phyloP scores from a whole-genome alignment of 2,329 filamentous ascomycete species.

The Eutypella sp. region DNA sequence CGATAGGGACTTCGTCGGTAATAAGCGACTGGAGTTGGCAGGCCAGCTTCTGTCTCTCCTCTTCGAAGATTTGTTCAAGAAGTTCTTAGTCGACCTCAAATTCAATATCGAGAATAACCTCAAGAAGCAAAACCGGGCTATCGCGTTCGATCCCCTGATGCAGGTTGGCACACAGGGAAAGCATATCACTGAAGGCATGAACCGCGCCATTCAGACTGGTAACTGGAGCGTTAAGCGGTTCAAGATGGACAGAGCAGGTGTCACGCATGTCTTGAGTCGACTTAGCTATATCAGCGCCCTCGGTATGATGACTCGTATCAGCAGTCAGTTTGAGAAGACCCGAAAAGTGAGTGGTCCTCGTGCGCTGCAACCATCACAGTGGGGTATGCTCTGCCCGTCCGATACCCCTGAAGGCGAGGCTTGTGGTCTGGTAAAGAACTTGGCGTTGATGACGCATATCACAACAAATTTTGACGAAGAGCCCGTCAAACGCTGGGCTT shows the following conservation, averaged over 20 bases:
- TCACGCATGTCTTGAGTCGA: slow-evolving; percentile 92
- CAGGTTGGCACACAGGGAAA: slow-evolving; percentile 81
- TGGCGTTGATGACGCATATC: slow-evolving; percentile 98
- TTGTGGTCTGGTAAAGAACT: slow-evolving; percentile 94
- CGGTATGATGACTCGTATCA: slow-evolving; percentile 99
- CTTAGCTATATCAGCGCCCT: slow-evolving; percentile 94
- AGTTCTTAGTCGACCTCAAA: slow-evolving; percentile 84
- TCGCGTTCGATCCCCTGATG: slow-evolving; percentile 80
- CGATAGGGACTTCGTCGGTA: slow-evolving; percentile 95
- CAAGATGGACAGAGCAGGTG: slow-evolving; percentile 95
- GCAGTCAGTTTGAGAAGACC: slow-evolving; percentile 98
- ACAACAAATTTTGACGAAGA: slow-evolving; percentile 94
- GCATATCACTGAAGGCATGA: slow-evolving; percentile 87
- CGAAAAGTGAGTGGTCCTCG: slow-evolving; percentile 92
- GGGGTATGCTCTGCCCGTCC: slow-evolving; percentile 95
- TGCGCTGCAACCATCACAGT: slow-evolving; percentile 94
- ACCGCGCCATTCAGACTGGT: slow-evolving; percentile 91
- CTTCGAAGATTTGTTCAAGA: slow-evolving; percentile 98
- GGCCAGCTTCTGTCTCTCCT: slow-evolving; percentile 89
- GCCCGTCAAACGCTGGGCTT: slow-evolving; percentile 81
- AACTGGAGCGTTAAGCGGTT: slow-evolving; percentile 99
- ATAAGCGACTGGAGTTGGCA: slow-evolving; percentile 91
- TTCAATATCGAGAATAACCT: slow-evolving; percentile 92
- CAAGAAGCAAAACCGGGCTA: slow-evolving; percentile 86
- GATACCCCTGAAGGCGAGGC: slow-evolving; percentile 98